These are phyloP conservation scores for Spinellus fusiger DNA, from an alignment of 192 early-diverging fungal genomes.

Conservation along the genomic window DNA sequence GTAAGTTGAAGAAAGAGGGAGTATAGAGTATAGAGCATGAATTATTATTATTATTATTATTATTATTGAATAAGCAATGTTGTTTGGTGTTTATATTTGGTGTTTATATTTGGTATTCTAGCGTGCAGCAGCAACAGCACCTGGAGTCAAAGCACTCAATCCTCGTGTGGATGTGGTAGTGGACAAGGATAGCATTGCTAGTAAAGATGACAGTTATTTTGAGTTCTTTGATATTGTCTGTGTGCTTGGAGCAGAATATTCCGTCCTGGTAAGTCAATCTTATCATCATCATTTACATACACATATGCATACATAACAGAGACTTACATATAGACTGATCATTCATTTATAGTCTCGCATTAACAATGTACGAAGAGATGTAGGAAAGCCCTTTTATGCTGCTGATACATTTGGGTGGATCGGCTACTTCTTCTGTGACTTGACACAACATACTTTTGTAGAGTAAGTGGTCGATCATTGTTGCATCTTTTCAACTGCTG, in stretches of 20 bases:
- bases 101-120: constrained; percentile 23
- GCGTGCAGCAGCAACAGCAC: constrained; percentile 59
- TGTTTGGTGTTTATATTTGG: constrained; percentile 5
- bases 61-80: too few relatives aligned
- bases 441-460: constrained; percentile 54
- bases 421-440: constrained; percentile 87
- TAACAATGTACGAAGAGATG: constrained; percentile 55
- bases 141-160: constrained; percentile 66
- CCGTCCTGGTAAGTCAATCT: constrained; percentile 42
- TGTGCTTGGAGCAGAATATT: constrained; percentile 38
- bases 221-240: constrained; percentile 66
- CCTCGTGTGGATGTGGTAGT: constrained; percentile 69
- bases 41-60: too few relatives aligned
- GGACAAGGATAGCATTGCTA: constrained; percentile 35
- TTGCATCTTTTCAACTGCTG: neutral
- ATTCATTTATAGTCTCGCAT: constrained; percentile 44
- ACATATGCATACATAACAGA: too few relatives aligned
- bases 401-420: constrained; percentile 65
- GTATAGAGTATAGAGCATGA: too few relatives aligned
- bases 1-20: too few relatives aligned
- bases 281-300: too few relatives aligned
- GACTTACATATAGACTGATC: too few relatives aligned
- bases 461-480: constrained; percentile 41
- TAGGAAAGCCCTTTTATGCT: constrained; percentile 56
- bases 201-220: constrained; percentile 48